Conservation (phyloP, 768 basidiomycete genomes). For the Hirschioporus abietinus region DNA sequence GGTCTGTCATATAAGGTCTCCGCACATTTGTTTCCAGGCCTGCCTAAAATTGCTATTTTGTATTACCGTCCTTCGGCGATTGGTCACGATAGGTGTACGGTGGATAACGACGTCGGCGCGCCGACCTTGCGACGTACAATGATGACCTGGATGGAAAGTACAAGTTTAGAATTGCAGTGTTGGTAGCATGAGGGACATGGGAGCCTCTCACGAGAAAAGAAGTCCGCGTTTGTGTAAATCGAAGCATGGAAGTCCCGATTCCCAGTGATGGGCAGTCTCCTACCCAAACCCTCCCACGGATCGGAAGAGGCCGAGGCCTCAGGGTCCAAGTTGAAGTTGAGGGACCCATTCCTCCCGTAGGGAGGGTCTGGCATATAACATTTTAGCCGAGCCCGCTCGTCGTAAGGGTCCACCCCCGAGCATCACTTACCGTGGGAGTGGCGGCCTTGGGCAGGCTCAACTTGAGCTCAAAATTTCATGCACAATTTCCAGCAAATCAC, state of each 20-base stretch:
- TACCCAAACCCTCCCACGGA: no score
- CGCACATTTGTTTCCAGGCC: neutral
- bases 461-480: no score
- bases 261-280: neutral
- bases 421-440: no score
- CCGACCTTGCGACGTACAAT: neutral
- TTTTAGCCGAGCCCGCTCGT: no score
- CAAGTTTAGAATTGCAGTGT: neutral
- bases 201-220: neutral
- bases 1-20: neutral
- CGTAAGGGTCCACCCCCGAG: no score
- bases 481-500: no score
- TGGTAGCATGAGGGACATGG: neutral
- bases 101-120: neutral
- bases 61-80: neutral
- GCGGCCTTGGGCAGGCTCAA: no score
- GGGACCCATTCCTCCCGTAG: no score
- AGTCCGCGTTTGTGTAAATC: neutral
- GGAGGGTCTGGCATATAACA: no score
- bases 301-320: no score
- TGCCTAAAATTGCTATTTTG: neutral
- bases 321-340: no score
- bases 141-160: neutral
- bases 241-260: neutral
- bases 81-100: neutral